phyloP scores from a whole-genome alignment of 345 rosid species.

The Citrus inodora region DNA sequence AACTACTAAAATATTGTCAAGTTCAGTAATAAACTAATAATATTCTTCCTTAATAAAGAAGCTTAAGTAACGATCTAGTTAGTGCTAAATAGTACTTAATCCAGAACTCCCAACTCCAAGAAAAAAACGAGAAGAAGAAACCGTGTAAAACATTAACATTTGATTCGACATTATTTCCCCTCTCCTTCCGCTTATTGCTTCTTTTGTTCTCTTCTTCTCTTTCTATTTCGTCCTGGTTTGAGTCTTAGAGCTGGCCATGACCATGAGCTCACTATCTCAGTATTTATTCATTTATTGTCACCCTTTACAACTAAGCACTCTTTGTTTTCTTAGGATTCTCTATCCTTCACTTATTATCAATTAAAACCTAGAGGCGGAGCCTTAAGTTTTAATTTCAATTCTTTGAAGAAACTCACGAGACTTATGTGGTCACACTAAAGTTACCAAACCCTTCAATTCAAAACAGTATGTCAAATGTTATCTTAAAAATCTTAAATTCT shows the following conservation, averaged over 20 bases:
- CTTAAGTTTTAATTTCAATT: neutral
- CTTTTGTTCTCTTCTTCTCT: neutral
- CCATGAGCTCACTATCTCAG: neutral
- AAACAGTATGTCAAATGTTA: neutral
- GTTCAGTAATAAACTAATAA: neutral
- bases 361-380: slow-evolving; percentile 19
- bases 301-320: neutral
- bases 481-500: neutral
- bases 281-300: neutral
- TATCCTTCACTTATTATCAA: neutral
- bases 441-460: neutral
- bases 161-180: neutral
- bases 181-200: neutral
- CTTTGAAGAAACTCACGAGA: slow-evolving; percentile 42
- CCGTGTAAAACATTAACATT: slow-evolving; percentile 2
- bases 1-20: neutral
- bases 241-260: slow-evolving; percentile 7
- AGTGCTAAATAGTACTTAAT: neutral
- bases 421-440: slow-evolving; percentile 22
- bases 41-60: too few relatives aligned
- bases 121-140: neutral
- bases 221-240: slow-evolving; percentile 23
- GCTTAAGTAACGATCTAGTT: neutral
- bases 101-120: neutral
- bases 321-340: neutral